Conservation (phyloP, 2,329 filamentous ascomycete genomes). For the Hypoxylon sp. region DNA sequence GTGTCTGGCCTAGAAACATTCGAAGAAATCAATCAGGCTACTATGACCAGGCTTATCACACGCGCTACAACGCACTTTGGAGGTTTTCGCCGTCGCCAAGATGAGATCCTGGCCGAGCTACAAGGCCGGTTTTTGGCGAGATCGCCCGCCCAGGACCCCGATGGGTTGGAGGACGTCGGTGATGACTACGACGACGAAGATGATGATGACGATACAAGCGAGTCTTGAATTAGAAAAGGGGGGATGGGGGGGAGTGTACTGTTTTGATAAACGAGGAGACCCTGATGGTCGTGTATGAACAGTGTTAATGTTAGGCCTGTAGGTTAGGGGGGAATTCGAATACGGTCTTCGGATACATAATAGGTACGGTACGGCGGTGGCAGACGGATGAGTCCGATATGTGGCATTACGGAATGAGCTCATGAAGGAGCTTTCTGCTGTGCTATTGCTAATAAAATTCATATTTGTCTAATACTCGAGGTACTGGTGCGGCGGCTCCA, state of each 20-base stretch:
- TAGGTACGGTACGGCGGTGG: slow-evolving; percentile 6
- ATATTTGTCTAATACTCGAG: slow-evolving; percentile 9
- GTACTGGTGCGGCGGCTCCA: not conserved
- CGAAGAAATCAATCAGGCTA: slow-evolving; percentile 33
- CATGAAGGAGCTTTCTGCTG: slow-evolving; percentile 1
- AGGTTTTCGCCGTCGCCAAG: slow-evolving; percentile 32
- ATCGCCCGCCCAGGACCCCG: slow-evolving; percentile 5
- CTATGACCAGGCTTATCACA: slow-evolving; percentile 30
- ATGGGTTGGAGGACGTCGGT: slow-evolving; percentile 10
- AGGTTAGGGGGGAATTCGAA: not conserved
- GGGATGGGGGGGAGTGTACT: not conserved
- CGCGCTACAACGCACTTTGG: slow-evolving; percentile 26
- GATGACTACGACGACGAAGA: slow-evolving; percentile 13
- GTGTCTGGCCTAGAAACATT: slow-evolving; percentile 41
- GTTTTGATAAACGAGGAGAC: slow-evolving; percentile 13
- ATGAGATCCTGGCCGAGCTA: slow-evolving; percentile 11
- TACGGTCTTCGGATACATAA: slow-evolving; percentile 13
- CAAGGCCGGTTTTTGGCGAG: slow-evolving; percentile 32
- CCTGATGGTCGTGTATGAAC: slow-evolving; percentile 26
- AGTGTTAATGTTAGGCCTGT: slow-evolving; percentile 20
- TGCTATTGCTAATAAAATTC: slow-evolving; percentile 18
- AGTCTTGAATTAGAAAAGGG: not conserved
- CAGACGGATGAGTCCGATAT: slow-evolving; percentile 2
- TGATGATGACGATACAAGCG: not conserved
- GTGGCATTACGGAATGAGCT: slow-evolving; percentile 1